Conservation (phyloP, 495 filamentous ascomycete genomes). For the Penicillium cataractarum region DNA sequence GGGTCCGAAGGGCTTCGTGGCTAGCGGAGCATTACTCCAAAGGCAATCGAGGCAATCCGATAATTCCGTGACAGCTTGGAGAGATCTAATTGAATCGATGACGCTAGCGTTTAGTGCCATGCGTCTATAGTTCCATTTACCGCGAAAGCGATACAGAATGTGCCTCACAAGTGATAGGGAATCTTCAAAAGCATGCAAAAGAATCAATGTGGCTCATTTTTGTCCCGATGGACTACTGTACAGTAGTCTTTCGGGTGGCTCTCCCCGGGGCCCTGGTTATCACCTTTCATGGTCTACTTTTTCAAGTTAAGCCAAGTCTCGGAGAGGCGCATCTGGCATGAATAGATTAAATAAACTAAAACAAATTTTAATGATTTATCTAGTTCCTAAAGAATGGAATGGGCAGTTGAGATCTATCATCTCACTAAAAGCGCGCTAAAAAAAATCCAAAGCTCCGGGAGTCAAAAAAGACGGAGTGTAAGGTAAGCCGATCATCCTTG, state of each 20-base stretch:
- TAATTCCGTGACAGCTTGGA: slow-evolving; percentile 12
- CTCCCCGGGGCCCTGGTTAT: not conserved
- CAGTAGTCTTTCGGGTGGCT: slow-evolving; percentile 1
- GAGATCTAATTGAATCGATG: not conserved
- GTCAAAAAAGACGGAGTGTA: slow-evolving; percentile 13
- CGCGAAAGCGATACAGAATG: not conserved
- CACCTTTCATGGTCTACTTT: not conserved
- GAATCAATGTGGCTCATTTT: not conserved
- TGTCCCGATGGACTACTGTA: not conserved
- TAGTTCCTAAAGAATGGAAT: slow-evolving; percentile 8
- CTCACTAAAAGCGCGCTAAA: slow-evolving; percentile 42
- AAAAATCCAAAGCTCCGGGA: slow-evolving; percentile 46
- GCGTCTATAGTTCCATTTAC: not conserved
- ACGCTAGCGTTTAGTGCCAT: not conserved
- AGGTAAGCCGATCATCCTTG: slow-evolving; percentile 41
- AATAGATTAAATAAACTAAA: not conserved
- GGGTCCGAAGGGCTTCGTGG: not conserved
- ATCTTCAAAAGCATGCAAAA: not conserved
- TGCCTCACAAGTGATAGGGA: not conserved
- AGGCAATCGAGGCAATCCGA: slow-evolving; percentile 20
- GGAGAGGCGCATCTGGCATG: not conserved
- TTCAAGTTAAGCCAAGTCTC: not conserved
- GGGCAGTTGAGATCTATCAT: slow-evolving; percentile 49
- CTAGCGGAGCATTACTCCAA: not conserved
- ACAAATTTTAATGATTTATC: not conserved